These are phyloP conservation scores for Stachybotrys echinatus DNA, from an alignment of 2,329 filamentous ascomycete species.

Conservation along the genomic window DNA sequence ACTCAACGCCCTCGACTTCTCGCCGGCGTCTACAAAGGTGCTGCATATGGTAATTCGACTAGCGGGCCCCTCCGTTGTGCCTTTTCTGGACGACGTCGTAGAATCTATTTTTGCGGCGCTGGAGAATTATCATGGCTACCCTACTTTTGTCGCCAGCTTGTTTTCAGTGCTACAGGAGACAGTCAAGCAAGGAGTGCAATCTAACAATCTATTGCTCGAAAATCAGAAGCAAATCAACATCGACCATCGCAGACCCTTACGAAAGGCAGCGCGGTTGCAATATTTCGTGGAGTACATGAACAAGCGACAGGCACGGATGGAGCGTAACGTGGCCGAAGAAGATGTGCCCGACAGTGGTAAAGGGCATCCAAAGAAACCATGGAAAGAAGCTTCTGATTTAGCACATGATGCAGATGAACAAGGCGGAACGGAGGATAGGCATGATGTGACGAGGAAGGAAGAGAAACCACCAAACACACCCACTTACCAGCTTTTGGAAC, in stretches of 20 bases:
- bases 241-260: slow-evolving; percentile 36
- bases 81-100: slow-evolving; percentile 87
- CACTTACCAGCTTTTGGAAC: slow-evolving; percentile 74
- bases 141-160: slow-evolving; percentile 74
- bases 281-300: slow-evolving; percentile 55
- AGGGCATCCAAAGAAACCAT: slow-evolving; percentile 28
- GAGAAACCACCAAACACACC: slow-evolving; percentile 66
- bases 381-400: slow-evolving; percentile 27
- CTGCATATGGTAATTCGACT: slow-evolving; percentile 90
- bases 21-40: slow-evolving; percentile 85
- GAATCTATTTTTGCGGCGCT: slow-evolving; percentile 86
- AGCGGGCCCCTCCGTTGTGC: slow-evolving; percentile 74
- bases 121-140: slow-evolving; percentile 94
- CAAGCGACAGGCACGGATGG: slow-evolving; percentile 38
- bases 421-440: slow-evolving; percentile 27
- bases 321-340: slow-evolving; percentile 30
- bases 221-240: slow-evolving; percentile 26
- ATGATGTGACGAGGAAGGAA: slow-evolving; percentile 26
- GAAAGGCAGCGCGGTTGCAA: slow-evolving; percentile 29
- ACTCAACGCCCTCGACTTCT: slow-evolving; percentile 87
- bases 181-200: slow-evolving; percentile 72
- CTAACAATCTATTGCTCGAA: slow-evolving; percentile 42
- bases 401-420: slow-evolving; percentile 25
- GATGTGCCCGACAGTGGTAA: slow-evolving; percentile 18
- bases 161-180: slow-evolving; percentile 80